Percentiles rank a stretch among this genome's conserved stretches.
phyloP scores from a whole-genome alignment of 2,329 filamentous ascomycete genomes.

The Diatrype stigma region DNA sequence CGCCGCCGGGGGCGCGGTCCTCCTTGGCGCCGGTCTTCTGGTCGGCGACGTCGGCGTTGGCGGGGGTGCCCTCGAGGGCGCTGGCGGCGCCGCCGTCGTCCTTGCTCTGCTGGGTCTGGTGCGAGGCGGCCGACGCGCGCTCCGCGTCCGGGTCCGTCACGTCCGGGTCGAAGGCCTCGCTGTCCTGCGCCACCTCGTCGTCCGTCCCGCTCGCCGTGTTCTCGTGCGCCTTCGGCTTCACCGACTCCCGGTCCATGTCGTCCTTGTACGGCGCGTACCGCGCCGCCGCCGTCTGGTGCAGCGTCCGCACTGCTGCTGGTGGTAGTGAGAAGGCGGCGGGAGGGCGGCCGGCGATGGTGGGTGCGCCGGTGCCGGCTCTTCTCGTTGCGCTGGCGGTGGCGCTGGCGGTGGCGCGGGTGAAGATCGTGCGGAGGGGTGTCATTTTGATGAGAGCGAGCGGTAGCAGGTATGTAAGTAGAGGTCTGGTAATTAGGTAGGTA shows the following conservation, averaged over 20 bases:
- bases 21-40: conserved; percentile 16
- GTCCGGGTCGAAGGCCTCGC: conserved; percentile 65
- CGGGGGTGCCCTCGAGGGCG: conserved; percentile 39
- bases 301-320: conserved; percentile 3
- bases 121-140: conserved; percentile 37
- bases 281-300: conserved; percentile 28
- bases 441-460: background rate
- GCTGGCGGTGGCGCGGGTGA: background rate
- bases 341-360: background rate
- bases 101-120: conserved; percentile 23
- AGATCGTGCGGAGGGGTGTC: background rate
- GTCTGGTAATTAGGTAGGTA: background rate
- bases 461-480: background rate
- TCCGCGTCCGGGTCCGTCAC: conserved; percentile 64
- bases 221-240: conserved; percentile 64
- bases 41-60: conserved; percentile 39
- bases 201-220: conserved; percentile 65
- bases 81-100: conserved; percentile 22
- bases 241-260: conserved; percentile 53
- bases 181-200: conserved; percentile 50
- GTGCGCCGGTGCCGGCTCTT: background rate
- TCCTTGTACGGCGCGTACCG: conserved; percentile 44
- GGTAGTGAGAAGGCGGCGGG: conserved; percentile 1
- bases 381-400: background rate
- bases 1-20: conserved; percentile 27